A percentile compares a stretch with the other conserved stretches of the same genome.
phyloP scores from a whole-genome alignment of 108 stramenopile species.

The Skeletonema potamos region DNA sequence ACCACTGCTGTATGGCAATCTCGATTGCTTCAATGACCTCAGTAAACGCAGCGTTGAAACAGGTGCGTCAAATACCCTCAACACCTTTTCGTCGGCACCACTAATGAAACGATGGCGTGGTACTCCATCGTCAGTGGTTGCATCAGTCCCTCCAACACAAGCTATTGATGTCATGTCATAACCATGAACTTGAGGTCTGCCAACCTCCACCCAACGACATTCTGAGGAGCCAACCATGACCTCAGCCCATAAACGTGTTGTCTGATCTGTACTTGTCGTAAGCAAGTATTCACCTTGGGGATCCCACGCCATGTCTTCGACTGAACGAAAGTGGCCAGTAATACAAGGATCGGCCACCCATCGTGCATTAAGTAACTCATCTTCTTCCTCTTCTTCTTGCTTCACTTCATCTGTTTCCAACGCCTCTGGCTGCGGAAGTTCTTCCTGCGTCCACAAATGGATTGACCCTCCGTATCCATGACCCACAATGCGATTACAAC shows the following conservation, averaged over 20 bases:
- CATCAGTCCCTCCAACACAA: constrained; percentile 47
- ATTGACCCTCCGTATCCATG: constrained; percentile 87
- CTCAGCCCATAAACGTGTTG: constrained; percentile 80
- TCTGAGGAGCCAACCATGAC: constrained; percentile 15
- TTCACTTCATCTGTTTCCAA: constrained; percentile 19
- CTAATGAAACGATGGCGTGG: constrained; percentile 71
- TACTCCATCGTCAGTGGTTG: constrained; percentile 19
- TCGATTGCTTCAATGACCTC: constrained; percentile 14
- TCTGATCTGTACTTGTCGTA: constrained; percentile 79
- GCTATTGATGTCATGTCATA: constrained; percentile 77
- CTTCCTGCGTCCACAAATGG: constrained; percentile 61
- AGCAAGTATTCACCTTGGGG: constrained; percentile 74
- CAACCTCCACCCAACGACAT: constrained; percentile 74
- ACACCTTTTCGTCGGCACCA: constrained; percentile 89
- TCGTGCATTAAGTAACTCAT: constrained; percentile 35
- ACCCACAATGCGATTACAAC: constrained; percentile 59
- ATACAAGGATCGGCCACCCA: constrained; percentile 80
- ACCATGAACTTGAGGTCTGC: constrained; percentile 88
- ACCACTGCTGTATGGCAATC: background rate
- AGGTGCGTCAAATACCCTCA: constrained; percentile 87
- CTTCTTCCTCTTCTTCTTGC: constrained; percentile 23
- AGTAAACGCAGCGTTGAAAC: constrained; percentile 59
- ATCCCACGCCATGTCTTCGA: constrained; percentile 83
- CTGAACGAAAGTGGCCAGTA: constrained; percentile 83
- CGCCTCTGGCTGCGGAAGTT: constrained; percentile 10